Evolutionary conservation across 306 rosid genomes (phyloP).

Genomic region (Fagus crenata): DNA sequence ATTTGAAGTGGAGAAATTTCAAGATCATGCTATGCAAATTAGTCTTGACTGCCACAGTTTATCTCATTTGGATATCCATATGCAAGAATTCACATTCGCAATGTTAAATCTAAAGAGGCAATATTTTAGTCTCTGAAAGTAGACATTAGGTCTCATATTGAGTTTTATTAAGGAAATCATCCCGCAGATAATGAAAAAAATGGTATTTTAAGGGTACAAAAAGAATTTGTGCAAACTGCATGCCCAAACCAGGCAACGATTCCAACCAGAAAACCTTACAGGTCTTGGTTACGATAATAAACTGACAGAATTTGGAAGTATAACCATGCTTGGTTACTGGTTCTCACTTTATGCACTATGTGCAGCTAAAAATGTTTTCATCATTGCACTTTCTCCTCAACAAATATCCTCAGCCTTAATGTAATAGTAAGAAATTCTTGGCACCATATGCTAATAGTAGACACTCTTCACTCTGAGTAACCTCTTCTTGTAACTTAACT

Average conservation of each 20-base stretch:
- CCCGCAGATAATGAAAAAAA: constrained; percentile 1
- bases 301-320: neutral
- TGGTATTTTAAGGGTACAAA: neutral
- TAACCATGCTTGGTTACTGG: neutral
- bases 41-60: no score
- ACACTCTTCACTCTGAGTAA: neutral
- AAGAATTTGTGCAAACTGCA: neutral
- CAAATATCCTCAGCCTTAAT: neutral
- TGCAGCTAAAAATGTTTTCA: neutral
- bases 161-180: neutral
- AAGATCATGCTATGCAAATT: no score
- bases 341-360: neutral
- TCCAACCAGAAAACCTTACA: neutral
- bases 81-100: no score
- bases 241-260: neutral
- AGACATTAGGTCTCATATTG: no score
- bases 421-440: constrained; percentile 4
- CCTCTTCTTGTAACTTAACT: constrained; percentile 26
- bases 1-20: no score
- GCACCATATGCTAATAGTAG: constrained; percentile 6
- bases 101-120: no score
- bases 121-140: no score
- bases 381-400: neutral
- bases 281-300: neutral
- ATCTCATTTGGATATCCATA: no score